Evolutionary conservation across 768 basidiomycete genomes (phyloP).

Genomic region (Tricholoma sp.): DNA sequence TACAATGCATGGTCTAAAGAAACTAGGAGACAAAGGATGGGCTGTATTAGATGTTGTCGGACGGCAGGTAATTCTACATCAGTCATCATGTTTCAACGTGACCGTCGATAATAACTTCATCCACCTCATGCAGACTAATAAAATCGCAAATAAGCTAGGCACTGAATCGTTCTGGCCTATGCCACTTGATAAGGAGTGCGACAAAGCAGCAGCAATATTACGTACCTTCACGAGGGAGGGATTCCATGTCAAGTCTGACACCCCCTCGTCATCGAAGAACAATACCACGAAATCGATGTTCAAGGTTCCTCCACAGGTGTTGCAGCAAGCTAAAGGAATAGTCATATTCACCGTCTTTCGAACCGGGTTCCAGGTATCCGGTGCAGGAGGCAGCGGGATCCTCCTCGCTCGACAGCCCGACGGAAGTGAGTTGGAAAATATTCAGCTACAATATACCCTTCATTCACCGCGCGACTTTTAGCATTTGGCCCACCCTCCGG

Average conservation of each 20-base stretch:
- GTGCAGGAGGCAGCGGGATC: background rate
- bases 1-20: background rate
- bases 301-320: background rate
- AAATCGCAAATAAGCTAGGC: background rate
- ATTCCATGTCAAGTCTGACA: background rate
- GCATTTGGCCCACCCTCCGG: background rate
- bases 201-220: background rate
- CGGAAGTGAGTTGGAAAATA: background rate
- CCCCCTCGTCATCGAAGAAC: too few species aligned
- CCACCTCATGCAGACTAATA: background rate
- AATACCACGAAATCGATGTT: background rate
- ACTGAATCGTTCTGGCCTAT: background rate
- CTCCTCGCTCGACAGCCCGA: background rate
- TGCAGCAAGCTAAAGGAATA: background rate
- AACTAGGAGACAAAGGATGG: background rate
- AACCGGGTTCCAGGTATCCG: background rate
- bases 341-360: background rate
- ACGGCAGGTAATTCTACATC: background rate
- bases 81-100: background rate
- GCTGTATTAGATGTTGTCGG: background rate
- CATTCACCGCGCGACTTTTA: background rate
- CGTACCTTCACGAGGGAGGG: background rate
- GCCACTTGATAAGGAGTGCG: background rate
- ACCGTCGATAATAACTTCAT: background rate
- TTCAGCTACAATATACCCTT: too few species aligned